phyloP scores from a whole-genome alignment of 345 rosid species.

The Lepidium sativum region DNA sequence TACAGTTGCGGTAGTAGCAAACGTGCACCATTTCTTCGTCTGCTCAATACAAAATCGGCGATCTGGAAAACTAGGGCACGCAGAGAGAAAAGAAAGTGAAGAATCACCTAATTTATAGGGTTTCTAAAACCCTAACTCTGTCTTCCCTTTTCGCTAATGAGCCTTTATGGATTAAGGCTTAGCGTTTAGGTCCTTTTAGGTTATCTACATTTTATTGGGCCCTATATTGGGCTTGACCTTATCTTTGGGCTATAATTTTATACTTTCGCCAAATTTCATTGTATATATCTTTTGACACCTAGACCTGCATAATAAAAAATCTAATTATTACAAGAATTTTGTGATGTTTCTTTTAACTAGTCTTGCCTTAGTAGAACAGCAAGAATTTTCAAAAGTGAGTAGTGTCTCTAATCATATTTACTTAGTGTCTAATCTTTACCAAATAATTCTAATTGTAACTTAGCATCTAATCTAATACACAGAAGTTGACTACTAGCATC shows the following conservation, averaged over 20 bases:
- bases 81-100: background rate
- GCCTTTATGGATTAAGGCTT: background rate
- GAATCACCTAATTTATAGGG: background rate
- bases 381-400: background rate
- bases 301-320: background rate
- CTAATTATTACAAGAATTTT: background rate
- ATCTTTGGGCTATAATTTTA: background rate
- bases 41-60: slow-evolving; percentile 8
- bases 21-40: slow-evolving; percentile 41
- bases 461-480: background rate
- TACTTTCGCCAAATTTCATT: background rate
- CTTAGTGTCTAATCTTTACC: background rate
- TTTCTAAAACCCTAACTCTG: slow-evolving; percentile 6
- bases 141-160: background rate
- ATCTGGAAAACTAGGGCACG: slow-evolving; percentile 13
- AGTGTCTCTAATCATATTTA: background rate
- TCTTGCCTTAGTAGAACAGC: slow-evolving; percentile 1
- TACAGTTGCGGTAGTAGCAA: slow-evolving; percentile 47
- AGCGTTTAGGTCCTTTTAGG: background rate
- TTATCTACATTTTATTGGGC: background rate
- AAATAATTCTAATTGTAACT: background rate
- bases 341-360: background rate
- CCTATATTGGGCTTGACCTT: too few species aligned
- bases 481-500: background rate
- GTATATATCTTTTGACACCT: background rate